Percentiles rank a stretch among this genome's conserved stretches.
These are phyloP conservation scores for Spinacia oleracea DNA, from an alignment of 179 eudicot species.

Conservation along the genomic window DNA sequence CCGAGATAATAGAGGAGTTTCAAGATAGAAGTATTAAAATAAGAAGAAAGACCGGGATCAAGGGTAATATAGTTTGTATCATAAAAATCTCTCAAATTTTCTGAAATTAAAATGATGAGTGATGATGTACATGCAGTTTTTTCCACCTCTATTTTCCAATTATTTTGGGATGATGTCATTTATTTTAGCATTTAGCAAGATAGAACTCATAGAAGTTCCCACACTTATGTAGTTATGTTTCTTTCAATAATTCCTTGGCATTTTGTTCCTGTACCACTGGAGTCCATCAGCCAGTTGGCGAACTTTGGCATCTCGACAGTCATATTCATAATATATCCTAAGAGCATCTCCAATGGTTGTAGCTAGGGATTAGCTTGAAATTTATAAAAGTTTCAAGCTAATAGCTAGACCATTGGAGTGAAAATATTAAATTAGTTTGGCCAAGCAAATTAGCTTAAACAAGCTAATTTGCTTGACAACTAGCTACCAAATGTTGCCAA, in stretches of 20 bases:
- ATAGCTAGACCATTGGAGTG: too few relatives aligned
- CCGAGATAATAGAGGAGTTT: too few relatives aligned
- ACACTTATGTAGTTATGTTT: slow-evolving; percentile 14
- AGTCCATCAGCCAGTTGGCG: slow-evolving; percentile 24
- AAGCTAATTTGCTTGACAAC: too few relatives aligned
- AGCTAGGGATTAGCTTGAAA: too few relatives aligned
- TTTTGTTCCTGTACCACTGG: slow-evolving; percentile 24
- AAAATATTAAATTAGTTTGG: too few relatives aligned
- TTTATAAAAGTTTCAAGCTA: too few relatives aligned
- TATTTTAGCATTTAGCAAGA: not conserved
- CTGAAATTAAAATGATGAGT: not conserved
- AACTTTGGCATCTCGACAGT: not conserved
- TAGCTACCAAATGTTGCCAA: too few relatives aligned
- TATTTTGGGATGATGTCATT: slow-evolving; percentile 9
- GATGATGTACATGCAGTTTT: slow-evolving; percentile 3
- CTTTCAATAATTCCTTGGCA: slow-evolving; percentile 7
- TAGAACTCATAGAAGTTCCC: not conserved
- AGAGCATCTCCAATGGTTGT: too few relatives aligned
- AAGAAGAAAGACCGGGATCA: not conserved
- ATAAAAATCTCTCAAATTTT: not conserved
- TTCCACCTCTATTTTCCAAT: not conserved
- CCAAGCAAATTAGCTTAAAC: too few relatives aligned
- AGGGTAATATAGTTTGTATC: not conserved
- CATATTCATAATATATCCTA: too few relatives aligned
- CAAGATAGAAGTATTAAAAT: not conserved